These are phyloP conservation scores for Epichloe brachyelytri DNA, from an alignment of 2,329 filamentous ascomycete genomes.

Conservation along the genomic window DNA sequence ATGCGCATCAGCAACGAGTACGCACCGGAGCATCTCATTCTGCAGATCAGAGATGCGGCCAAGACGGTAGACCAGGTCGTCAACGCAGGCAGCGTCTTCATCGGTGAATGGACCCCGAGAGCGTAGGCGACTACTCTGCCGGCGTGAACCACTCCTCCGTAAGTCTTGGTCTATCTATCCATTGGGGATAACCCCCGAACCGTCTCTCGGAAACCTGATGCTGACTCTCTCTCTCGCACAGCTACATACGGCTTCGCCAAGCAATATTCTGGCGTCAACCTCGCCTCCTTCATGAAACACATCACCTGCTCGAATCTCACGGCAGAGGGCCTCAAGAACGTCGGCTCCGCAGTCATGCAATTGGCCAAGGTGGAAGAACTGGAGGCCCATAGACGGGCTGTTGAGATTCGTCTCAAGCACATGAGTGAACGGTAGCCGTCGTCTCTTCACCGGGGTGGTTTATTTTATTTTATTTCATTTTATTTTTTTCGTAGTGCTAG, in stretches of 20 bases:
- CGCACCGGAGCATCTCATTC: slow-evolving; percentile 89
- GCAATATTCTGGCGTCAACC: slow-evolving; percentile 95
- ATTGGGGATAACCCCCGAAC: not conserved
- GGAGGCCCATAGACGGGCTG: slow-evolving; percentile 82
- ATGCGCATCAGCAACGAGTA: slow-evolving; percentile 84
- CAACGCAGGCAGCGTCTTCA: slow-evolving; percentile 93
- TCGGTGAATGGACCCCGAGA: slow-evolving; percentile 93
- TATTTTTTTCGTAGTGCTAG: not conserved
- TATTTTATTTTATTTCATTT: not conserved
- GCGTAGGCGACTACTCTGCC: slow-evolving; percentile 93
- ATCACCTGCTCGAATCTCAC: slow-evolving; percentile 92
- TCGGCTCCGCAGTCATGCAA: slow-evolving; percentile 86
- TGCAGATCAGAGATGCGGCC: slow-evolving; percentile 72
- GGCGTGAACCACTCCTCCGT: slow-evolving; percentile 98
- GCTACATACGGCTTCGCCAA: slow-evolving; percentile 97
- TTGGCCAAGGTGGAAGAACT: slow-evolving; percentile 88
- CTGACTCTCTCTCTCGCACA: slow-evolving; percentile 21
- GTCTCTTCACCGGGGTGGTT: not conserved
- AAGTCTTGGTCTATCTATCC: slow-evolving; percentile 32
- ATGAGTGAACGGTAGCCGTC: slow-evolving; percentile 22
- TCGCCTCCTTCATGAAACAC: slow-evolving; percentile 93
- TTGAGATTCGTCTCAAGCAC: slow-evolving; percentile 63
- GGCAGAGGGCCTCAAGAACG: slow-evolving; percentile 68
- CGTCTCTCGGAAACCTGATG: not conserved
- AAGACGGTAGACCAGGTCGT: slow-evolving; percentile 64